Base-by-base conservation (phyloP, 2,329 filamentous ascomycete species). In the Plenodomus biglobosus region DNA sequence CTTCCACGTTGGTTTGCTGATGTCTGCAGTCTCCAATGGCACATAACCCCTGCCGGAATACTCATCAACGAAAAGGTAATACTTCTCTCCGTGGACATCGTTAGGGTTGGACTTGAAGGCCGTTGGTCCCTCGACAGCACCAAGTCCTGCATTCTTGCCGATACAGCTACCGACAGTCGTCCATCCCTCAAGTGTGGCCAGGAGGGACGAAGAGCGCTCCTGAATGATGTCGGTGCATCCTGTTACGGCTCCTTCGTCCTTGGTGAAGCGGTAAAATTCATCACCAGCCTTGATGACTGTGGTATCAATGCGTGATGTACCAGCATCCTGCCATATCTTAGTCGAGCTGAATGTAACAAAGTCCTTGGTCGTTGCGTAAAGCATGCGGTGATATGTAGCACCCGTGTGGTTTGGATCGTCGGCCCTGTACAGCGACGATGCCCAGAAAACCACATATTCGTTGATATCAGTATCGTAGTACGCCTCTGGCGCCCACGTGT, bases 51-150 rank as follows among this genome's bases (percentile, higher is more conserved):
- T 73, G 3, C 72, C 74, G 1, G 61, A 68, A 45, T 80, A 82
- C 53, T 82, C 80, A 38, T 82, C 79, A 0, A 81, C 77, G 38
- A 82, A 81, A 0, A 82, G 75, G 53, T 80, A 82, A 54, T 74
- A 82, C 59, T 80, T 81, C 15, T 80, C 71, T 8, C 79, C 79
- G 44, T 80, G 70, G 3, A 73, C 71, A 50, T 82, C 80, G 0
- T 64, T 66, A 0, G 75, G 62, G 50, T 82, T 82, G 0, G 78
- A 66, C 52, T 76, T 77, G 70, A 82, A 82, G 0, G 75, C 65
- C 0, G 78, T 80, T 0, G 80, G 80, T 0, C 80, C 80, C 48
- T 82, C 80, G 0, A 81, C 77, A 0, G 71, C 72, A 8, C 65
- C 62, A 0, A 76, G 76, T 0, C 80, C 80, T 0, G 79, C 79